phyloP scores from a whole-genome alignment of 768 basidiomycete species.

The Boletus tomentosulus region DNA sequence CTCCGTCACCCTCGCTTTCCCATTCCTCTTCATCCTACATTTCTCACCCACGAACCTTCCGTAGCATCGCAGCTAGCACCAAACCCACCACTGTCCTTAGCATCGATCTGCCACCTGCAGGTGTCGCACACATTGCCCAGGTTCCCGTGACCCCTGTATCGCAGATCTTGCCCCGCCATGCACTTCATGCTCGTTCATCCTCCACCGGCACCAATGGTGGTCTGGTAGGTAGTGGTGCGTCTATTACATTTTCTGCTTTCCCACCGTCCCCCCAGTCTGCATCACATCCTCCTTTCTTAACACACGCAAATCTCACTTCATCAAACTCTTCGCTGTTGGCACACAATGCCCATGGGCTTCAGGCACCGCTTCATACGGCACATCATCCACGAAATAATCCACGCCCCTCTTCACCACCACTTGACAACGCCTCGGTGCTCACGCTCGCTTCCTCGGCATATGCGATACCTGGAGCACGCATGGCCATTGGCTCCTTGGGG shows the following conservation, averaged over 20 bases:
- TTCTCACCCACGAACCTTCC: slow-evolving; percentile 76
- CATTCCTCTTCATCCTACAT: slow-evolving; percentile 81
- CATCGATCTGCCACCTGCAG: slow-evolving; percentile 74
- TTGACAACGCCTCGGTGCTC: slow-evolving; percentile 87
- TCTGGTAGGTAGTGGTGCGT: slow-evolving; percentile 45
- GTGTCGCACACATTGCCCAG: slow-evolving; percentile 91
- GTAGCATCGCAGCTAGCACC: slow-evolving; percentile 81
- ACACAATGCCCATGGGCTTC: slow-evolving; percentile 37
- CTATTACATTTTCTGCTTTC: slow-evolving; percentile 73
- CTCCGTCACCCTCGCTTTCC: slow-evolving; percentile 83
- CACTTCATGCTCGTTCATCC: slow-evolving; percentile 57
- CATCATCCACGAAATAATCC: slow-evolving; percentile 97
- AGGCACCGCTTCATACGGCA: slow-evolving; percentile 85
- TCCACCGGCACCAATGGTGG: slow-evolving; percentile 50
- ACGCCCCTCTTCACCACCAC: slow-evolving; percentile 83
- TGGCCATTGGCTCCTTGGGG: slow-evolving; percentile 40
- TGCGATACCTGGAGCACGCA: slow-evolving; percentile 59
- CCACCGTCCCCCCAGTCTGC: slow-evolving; percentile 45
- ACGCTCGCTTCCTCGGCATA: slow-evolving; percentile 94
- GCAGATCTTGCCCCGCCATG: slow-evolving; percentile 46
- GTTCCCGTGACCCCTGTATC: slow-evolving; percentile 61
- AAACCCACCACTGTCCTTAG: slow-evolving; percentile 95
- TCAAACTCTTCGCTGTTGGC: slow-evolving; percentile 32
- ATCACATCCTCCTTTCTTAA: slow-evolving; percentile 41
- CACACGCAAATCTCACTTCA: slow-evolving; percentile 15